phyloP scores from a whole-genome alignment of 176 grass and related monocot species.

The Cenchrus purpureus region DNA sequence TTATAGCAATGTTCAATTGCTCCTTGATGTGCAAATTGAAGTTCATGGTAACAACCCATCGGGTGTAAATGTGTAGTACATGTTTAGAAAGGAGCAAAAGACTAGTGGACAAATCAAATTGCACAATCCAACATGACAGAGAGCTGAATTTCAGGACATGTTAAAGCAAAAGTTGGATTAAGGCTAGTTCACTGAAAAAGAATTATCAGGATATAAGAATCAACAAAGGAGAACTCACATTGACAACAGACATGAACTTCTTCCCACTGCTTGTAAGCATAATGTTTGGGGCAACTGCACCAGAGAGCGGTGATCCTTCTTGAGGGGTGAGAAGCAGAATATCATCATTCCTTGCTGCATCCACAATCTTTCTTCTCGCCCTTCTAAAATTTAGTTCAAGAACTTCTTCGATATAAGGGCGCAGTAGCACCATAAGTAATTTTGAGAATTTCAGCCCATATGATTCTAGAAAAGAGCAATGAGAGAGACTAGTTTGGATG shows the following conservation, averaged over 20 bases:
- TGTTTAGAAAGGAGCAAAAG: constrained; percentile 13
- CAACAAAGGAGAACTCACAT: constrained; percentile 56
- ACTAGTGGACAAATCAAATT: background rate
- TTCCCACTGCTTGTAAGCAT: constrained; percentile 82
- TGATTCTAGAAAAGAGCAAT: constrained; percentile 76
- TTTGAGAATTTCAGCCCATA: constrained; percentile 90
- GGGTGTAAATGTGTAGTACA: constrained; percentile 24
- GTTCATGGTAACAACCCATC: background rate
- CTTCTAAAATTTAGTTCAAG: constrained; percentile 95
- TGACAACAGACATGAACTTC: constrained; percentile 84
- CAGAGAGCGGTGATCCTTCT: constrained; percentile 53
- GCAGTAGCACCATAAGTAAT: constrained; percentile 80
- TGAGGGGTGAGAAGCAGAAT: constrained; percentile 49
- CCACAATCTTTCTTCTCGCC: constrained; percentile 70
- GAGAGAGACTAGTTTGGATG: constrained; percentile 78
- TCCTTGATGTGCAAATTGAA: background rate
- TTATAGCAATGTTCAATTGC: background rate
- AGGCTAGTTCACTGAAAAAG: constrained; percentile 26
- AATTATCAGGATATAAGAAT: constrained; percentile 36
- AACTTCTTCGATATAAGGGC: constrained; percentile 87
- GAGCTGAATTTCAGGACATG: constrained; percentile 26
- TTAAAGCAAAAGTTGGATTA: constrained; percentile 23
- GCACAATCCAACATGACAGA: constrained; percentile 5
- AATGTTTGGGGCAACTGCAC: constrained; percentile 55
- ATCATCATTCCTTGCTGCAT: constrained; percentile 73